Conservation (phyloP, 768 basidiomycete genomes). For the Auricularia cornea region DNA sequence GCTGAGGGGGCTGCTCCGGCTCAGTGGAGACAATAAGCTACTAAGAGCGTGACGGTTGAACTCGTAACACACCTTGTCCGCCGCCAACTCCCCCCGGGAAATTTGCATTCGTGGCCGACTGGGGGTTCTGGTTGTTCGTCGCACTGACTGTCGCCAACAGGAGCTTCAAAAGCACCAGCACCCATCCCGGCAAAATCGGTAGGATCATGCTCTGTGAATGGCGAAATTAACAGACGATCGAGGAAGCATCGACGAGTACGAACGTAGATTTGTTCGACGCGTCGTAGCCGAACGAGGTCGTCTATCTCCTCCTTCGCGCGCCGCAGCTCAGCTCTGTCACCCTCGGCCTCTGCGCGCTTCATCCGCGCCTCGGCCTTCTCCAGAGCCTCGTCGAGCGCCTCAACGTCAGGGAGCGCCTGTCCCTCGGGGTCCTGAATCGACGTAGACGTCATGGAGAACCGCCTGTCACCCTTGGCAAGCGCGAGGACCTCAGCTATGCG, state of each 20-base stretch:
- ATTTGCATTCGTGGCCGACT: conserved; percentile 52
- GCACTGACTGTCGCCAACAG: conserved; percentile 90
- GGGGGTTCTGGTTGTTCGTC: conserved; percentile 51
- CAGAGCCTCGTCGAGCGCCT: conserved; percentile 63
- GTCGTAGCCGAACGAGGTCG: conserved; percentile 77
- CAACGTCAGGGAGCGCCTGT: conserved; percentile 64
- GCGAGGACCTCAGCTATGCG: background rate
- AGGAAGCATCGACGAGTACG: conserved; percentile 20
- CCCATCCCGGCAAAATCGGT: conserved; percentile 81
- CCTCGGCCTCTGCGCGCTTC: conserved; percentile 33
- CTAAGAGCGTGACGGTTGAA: background rate
- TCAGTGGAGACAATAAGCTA: conserved; percentile 1
- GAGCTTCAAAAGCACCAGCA: conserved; percentile 86
- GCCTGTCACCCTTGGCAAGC: background rate
- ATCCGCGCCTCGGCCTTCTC: conserved; percentile 51
- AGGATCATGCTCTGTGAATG: conserved; percentile 63
- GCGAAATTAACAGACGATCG: background rate
- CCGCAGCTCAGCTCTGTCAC: conserved; percentile 42
- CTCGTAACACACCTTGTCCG: conserved; percentile 48
- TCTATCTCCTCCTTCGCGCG: conserved; percentile 61
- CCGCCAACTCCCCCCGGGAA: conserved; percentile 58
- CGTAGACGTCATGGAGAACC: conserved; percentile 18
- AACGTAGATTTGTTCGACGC: conserved; percentile 92
- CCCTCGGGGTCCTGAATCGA: conserved; percentile 32
- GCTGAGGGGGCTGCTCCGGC: conserved; percentile 47